These are phyloP conservation scores for Phlyctochytrium bullatum DNA, from an alignment of 192 early-diverging fungal species.

Conservation along the genomic window DNA sequence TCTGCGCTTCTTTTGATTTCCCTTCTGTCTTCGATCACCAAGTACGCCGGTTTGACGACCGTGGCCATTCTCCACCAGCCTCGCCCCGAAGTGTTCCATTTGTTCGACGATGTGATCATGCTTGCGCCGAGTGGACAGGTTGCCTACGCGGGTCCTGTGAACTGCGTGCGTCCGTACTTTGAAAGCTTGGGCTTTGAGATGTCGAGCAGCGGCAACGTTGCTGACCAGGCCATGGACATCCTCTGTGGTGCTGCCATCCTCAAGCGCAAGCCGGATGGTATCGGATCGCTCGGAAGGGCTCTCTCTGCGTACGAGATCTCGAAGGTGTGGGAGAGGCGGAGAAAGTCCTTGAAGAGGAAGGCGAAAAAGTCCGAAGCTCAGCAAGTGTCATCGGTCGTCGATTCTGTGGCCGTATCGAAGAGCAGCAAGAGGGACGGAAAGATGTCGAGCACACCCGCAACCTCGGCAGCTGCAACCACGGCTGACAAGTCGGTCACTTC, in stretches of 20 bases:
- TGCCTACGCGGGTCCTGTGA: conserved; percentile 59
- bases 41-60: conserved; percentile 56
- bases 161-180: conserved; percentile 30
- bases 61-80: conserved; percentile 77
- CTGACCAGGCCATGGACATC: conserved; percentile 53
- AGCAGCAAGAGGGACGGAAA: too few relatives aligned
- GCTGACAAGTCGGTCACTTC: too few relatives aligned
- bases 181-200: conserved; percentile 38
- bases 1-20: conserved; percentile 64
- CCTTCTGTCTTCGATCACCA: conserved; percentile 59
- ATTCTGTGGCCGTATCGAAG: background rate
- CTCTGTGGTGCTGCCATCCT: conserved; percentile 24
- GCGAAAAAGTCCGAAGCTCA: conserved; percentile 12
- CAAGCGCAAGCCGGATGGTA: conserved; percentile 4
- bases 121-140: conserved; percentile 69
- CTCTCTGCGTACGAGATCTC: conserved; percentile 25
- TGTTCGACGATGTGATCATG: conserved; percentile 71
- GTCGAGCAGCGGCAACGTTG: conserved; percentile 31
- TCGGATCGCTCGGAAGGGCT: conserved; percentile 15
- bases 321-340: conserved; percentile 30
- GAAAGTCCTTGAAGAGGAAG: conserved; percentile 15
- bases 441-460: too few relatives aligned
- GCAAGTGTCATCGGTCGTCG: conserved; percentile 1
- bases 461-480: background rate
- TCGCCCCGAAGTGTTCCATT: conserved; percentile 56